Evolutionary conservation across 305 asterid species (phyloP), one percentile per base, ranked within the genome.

Genomic region (Solanum hybrid): DNA sequence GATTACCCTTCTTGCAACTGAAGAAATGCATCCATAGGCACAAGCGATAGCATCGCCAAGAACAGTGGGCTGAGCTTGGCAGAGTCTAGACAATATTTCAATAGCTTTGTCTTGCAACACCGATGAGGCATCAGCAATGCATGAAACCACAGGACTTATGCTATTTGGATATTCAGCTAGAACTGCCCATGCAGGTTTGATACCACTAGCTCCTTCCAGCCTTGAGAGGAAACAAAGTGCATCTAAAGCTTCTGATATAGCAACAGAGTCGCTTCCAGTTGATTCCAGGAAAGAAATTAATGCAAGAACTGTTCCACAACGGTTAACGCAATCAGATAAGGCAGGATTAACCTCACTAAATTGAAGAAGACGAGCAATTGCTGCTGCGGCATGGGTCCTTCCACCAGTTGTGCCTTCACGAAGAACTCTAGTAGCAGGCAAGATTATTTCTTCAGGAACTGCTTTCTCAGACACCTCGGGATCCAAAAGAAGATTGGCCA

Each of bases 401-500:
- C 99, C 99, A 89, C 29, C 91, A 90, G 90, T 93, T 89, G 96
- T 91, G 86, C 99, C 99, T 92, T 96, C 99, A 82, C 94, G 97
- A 89, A 98, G 91, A 87, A 98, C 96, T 93, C 98, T 94, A 36
- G 99, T 94, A 79, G 99, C 97, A 90, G 99, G 96, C 89, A 94
- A 91, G 89, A 98, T 90, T 61, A 96, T 94, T 91, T 98, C 99
- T 95, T 98, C 99, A 73, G 95, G 90, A 82, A 93, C 68, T 85
- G 93, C 95, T 92, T 96, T 96, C 87, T 93, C 98, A 75, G 98
- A 95, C 89, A 95, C 95, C 92, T 97, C 99, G 80, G 90, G 88
- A 91, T 97, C 99, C 93, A 98, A 93, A 86, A 98, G 97, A 91
- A 98, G 93, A 96, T 97, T 98, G 39, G 99, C 97, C 93, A 97